Conservation (phyloP, 768 basidiomycete species). For the Fibroporia radiculosa region DNA sequence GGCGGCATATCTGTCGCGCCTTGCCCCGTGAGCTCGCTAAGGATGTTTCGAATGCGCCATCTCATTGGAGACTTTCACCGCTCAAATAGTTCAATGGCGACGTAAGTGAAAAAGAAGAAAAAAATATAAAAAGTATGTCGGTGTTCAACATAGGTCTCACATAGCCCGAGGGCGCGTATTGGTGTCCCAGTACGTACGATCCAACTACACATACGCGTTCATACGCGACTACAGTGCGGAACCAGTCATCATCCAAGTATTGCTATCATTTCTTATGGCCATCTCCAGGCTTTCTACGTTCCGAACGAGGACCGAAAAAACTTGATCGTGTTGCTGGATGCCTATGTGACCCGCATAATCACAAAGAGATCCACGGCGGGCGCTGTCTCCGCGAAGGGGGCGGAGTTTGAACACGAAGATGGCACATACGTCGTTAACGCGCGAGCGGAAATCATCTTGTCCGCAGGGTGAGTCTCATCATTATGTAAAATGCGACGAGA, state of each 20-base stretch:
- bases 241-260: background rate
- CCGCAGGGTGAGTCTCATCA: slow-evolving; percentile 13
- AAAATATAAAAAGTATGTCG: too few relatives aligned
- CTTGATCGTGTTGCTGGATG: slow-evolving; percentile 20
- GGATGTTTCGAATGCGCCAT: background rate
- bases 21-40: slow-evolving; percentile 7
- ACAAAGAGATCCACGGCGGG: slow-evolving; percentile 4
- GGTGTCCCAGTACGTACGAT: slow-evolving; percentile 11
- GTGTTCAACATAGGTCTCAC: background rate
- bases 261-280: background rate
- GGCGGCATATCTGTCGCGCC: slow-evolving; percentile 7
- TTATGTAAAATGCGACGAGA: too few relatives aligned
- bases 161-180: slow-evolving; percentile 12
- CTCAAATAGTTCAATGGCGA: slow-evolving; percentile 16
- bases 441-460: slow-evolving; percentile 39
- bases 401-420: slow-evolving; percentile 33
- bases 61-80: too few relatives aligned
- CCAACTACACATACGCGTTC: slow-evolving; percentile 12
- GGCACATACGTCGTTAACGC: slow-evolving; percentile 29
- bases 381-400: slow-evolving; percentile 34
- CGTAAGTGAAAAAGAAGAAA: too few relatives aligned
- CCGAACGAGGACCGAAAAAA: slow-evolving; percentile 22
- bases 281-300: slow-evolving; percentile 17
- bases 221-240: slow-evolving; percentile 21
- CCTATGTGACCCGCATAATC: slow-evolving; percentile 24